Conservation (phyloP, 2,329 filamentous ascomycete species). For the Cadophora gregata region DNA sequence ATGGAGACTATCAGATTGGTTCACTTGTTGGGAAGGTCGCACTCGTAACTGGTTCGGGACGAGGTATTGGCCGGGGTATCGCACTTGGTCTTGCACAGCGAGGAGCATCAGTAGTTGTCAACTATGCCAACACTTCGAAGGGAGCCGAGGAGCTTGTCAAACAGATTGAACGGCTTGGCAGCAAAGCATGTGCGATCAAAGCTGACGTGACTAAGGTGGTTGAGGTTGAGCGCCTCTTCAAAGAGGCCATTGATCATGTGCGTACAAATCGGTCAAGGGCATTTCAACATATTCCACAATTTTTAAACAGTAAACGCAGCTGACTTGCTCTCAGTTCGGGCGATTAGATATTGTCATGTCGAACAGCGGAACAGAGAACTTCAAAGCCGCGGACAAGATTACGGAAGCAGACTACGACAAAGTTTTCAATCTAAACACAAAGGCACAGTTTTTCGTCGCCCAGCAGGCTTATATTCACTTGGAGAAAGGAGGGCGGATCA, state of each 20-base stretch:
- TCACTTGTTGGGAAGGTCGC: constrained; percentile 67
- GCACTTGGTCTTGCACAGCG: constrained; percentile 48
- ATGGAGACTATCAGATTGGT: constrained; percentile 10
- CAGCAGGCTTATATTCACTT: constrained; percentile 77
- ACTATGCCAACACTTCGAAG: constrained; percentile 63
- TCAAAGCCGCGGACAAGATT: constrained; percentile 38
- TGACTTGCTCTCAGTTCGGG: constrained; percentile 31
- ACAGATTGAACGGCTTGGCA: constrained; percentile 57
- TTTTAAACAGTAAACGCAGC: background rate
- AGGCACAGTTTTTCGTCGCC: constrained; percentile 77
- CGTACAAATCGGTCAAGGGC: background rate
- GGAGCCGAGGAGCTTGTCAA: constrained; percentile 62
- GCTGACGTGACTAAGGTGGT: constrained; percentile 63
- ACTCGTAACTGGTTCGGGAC: constrained; percentile 82
- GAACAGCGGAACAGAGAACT: constrained; percentile 42
- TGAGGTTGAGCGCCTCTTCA: constrained; percentile 38
- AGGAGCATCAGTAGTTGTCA: constrained; percentile 55
- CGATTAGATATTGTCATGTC: constrained; percentile 41
- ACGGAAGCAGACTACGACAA: constrained; percentile 40
- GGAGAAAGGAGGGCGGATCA: constrained; percentile 71
- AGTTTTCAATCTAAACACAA: constrained; percentile 69
- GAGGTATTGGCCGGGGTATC: constrained; percentile 71
- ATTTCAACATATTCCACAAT: background rate
- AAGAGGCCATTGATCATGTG: constrained; percentile 35
- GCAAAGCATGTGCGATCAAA: constrained; percentile 58